phyloP scores from a whole-genome alignment of 2,329 filamentous ascomycete genomes.

The Cladophialophora psammophila region DNA sequence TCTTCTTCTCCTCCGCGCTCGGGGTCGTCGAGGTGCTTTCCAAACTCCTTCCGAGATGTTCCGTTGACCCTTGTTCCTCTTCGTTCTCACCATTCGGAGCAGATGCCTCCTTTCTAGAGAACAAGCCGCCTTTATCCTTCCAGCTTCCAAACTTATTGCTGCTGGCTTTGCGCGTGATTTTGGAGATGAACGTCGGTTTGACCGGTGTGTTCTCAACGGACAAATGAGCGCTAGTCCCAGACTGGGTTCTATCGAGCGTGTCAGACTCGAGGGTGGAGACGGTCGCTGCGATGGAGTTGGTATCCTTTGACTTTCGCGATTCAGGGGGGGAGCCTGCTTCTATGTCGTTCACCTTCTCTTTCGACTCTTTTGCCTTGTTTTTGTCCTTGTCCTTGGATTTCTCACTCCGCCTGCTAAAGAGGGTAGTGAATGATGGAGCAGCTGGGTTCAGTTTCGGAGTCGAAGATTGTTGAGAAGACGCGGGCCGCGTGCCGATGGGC shows the following conservation, averaged over 20 bases:
- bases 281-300: slow-evolving; percentile 51
- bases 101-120: slow-evolving; percentile 55
- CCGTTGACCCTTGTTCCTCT: slow-evolving; percentile 50
- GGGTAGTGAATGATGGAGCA: slow-evolving; percentile 84
- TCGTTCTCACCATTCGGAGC: slow-evolving; percentile 52
- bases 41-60: slow-evolving; percentile 41
- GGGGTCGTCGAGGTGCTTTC: slow-evolving; percentile 39
- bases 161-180: slow-evolving; percentile 59
- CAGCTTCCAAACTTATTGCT: slow-evolving; percentile 60
- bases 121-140: slow-evolving; percentile 56
- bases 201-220: slow-evolving; percentile 38
- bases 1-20: slow-evolving; percentile 51
- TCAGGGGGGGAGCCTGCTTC: slow-evolving; percentile 54
- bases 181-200: slow-evolving; percentile 60
- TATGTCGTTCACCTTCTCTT: slow-evolving; percentile 40
- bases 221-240: slow-evolving; percentile 45
- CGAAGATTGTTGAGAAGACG: slow-evolving; percentile 59
- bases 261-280: slow-evolving; percentile 56
- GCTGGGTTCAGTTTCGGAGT: slow-evolving; percentile 79
- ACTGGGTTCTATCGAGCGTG: slow-evolving; percentile 56
- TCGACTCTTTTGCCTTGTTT: slow-evolving; percentile 46
- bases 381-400: slow-evolving; percentile 50
- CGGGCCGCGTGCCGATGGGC: slow-evolving; percentile 80
- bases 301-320: slow-evolving; percentile 54
- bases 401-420: slow-evolving; percentile 64